These are phyloP conservation scores for Suhomyces faveliae DNA, from an alignment of 805 yeast genomes.

Conservation along the genomic window DNA sequence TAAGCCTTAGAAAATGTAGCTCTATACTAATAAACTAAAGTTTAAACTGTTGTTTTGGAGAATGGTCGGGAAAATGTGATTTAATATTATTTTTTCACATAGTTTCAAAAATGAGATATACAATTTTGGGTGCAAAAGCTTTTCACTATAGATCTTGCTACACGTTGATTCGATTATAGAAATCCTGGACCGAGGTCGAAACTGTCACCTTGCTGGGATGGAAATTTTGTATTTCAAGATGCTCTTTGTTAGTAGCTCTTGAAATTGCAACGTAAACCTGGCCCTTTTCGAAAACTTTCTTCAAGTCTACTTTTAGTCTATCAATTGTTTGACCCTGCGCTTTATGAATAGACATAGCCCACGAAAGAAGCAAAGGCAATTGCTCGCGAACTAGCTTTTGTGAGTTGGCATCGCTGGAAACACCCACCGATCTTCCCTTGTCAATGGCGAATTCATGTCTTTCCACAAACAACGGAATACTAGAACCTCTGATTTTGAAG, in stretches of 20 bases:
- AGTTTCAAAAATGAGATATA: too few relatives aligned
- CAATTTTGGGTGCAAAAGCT: too few relatives aligned
- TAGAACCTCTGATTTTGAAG: constrained; percentile 38
- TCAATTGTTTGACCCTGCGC: constrained; percentile 83
- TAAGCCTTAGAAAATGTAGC: too few relatives aligned
- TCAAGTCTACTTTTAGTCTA: constrained; percentile 65
- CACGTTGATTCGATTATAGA: constrained; percentile 19
- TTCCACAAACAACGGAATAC: constrained; percentile 31
- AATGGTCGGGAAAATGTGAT: too few relatives aligned
- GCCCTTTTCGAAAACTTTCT: constrained; percentile 71
- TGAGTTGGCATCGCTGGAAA: neutral
- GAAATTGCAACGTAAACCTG: constrained; percentile 83
- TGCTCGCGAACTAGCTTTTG: constrained; percentile 48
- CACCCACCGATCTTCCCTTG: constrained; percentile 10
- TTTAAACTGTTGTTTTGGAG: too few relatives aligned
- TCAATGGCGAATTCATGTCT: constrained; percentile 41
- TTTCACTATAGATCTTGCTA: too few relatives aligned
- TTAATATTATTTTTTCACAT: too few relatives aligned
- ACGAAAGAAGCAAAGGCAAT: constrained; percentile 68
- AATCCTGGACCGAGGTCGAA: constrained; percentile 33
- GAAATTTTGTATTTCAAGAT: constrained; percentile 65
- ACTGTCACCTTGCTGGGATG: constrained; percentile 51
- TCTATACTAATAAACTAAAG: too few relatives aligned
- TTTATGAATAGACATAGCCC: constrained; percentile 85
- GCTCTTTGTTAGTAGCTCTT: constrained; percentile 68